These are phyloP conservation scores for Quercus lobata DNA, from an alignment of 331 rosid genomes.

Conservation along the genomic window DNA sequence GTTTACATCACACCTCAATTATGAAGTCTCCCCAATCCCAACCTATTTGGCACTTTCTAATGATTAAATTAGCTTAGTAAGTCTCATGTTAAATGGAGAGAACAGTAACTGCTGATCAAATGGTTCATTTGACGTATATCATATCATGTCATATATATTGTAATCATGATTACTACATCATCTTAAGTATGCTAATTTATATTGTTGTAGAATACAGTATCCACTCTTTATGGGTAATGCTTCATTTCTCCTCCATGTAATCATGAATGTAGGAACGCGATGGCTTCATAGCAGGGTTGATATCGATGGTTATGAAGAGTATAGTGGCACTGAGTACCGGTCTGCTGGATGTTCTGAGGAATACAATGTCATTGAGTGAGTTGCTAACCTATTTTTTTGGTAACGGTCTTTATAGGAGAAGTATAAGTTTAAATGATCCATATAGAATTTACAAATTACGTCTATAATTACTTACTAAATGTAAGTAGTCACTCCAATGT, in stretches of 20 bases:
- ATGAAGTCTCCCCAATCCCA: not conserved
- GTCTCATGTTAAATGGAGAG: not conserved
- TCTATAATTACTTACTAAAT: not conserved
- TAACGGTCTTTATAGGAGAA: not conserved
- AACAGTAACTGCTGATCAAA: too few species aligned
- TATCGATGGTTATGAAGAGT: conserved; percentile 84
- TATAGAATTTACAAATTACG: not conserved
- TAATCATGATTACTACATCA: not conserved
- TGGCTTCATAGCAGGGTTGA: conserved; percentile 94
- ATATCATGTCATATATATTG: too few species aligned
- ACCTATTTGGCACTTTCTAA: not conserved
- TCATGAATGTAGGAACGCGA: conserved; percentile 57
- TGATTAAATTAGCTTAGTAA: not conserved
- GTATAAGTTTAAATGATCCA: not conserved
- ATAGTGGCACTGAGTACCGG: conserved; percentile 76
- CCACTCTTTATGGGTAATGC: conserved; percentile 10
- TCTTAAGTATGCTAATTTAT: conserved; percentile 1
- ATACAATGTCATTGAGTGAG: conserved; percentile 69
- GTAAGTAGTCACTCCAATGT: not conserved
- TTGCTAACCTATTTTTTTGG: conserved; percentile 4
- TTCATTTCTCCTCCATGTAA: not conserved
- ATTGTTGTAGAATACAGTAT: not conserved
- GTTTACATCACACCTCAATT: too few species aligned
- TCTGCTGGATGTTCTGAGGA: conserved; percentile 96
- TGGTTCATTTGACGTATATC: too few species aligned